Percentiles rank a stretch among this genome's conserved stretches.
These are phyloP conservation scores for Fagus sylvatica DNA, from an alignment of 306 rosid genomes.

Conservation along the genomic window DNA sequence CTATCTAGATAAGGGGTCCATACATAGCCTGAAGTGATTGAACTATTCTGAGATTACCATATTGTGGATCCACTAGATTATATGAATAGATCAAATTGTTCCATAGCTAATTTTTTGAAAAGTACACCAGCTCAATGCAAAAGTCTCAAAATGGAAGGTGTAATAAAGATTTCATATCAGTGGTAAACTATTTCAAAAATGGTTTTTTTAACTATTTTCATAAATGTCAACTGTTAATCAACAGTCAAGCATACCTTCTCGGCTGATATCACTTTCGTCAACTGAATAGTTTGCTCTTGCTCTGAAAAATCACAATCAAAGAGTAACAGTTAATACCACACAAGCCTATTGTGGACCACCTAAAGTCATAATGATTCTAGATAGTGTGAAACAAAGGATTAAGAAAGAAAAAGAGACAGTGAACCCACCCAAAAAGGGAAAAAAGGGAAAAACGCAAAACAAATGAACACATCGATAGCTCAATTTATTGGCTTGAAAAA, in stretches of 20 bases:
- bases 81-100: background rate
- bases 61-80: background rate
- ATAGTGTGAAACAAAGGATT: conserved; percentile 3
- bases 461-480: background rate
- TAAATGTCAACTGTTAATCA: background rate
- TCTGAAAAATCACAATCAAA: conserved; percentile 43
- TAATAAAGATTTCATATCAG: background rate
- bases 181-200: background rate
- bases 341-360: background rate
- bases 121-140: background rate
- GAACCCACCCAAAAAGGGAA: background rate
- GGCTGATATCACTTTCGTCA: conserved; percentile 42
- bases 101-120: background rate
- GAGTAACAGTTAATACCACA: conserved; percentile 42
- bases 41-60: background rate
- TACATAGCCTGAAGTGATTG: background rate
- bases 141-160: background rate
- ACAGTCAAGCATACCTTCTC: conserved; percentile 56
- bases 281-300: conserved; percentile 42
- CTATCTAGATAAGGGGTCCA: background rate
- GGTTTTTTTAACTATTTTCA: background rate
- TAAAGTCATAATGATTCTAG: conserved; percentile 10
- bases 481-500: too few species aligned
- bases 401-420: background rate
- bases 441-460: background rate